phyloP scores from a whole-genome alignment of 2,329 filamentous ascomycete species.

The Cyphellophora europaea region DNA sequence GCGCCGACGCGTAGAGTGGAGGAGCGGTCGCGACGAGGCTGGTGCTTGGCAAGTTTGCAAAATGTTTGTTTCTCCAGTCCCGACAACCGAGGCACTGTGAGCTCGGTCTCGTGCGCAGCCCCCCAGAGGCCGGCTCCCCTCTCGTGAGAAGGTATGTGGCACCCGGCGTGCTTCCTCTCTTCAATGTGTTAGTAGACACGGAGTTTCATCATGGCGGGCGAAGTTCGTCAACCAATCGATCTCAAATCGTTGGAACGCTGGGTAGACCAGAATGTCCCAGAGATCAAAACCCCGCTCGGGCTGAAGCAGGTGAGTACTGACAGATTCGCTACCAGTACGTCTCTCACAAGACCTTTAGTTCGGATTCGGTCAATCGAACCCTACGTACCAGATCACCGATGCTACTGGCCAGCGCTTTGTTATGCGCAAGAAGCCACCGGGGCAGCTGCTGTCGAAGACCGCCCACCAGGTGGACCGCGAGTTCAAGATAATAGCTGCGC shows the following conservation, averaged over 20 bases:
- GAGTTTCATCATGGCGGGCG: conserved; percentile 60
- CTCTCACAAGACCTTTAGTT: conserved; percentile 50
- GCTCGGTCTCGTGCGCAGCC: too few species aligned
- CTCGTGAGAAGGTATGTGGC: too few species aligned
- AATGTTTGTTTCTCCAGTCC: too few species aligned
- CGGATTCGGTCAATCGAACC: conserved; percentile 94
- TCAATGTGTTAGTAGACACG: too few species aligned
- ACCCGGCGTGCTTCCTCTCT: too few species aligned
- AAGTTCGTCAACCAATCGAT: conserved; percentile 84
- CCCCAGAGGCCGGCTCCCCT: too few species aligned
- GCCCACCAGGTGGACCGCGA: conserved; percentile 96
- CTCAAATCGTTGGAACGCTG: conserved; percentile 69
- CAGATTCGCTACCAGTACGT: not conserved
- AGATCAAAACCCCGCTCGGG: conserved; percentile 72
- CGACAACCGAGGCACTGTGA: too few species aligned
- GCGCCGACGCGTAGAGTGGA: too few species aligned
- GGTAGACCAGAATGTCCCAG: conserved; percentile 66
- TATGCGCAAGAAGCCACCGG: conserved; percentile 96
- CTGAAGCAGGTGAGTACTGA: conserved; percentile 68
- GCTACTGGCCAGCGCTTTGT: conserved; percentile 65
- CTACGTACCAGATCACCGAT: conserved; percentile 83
- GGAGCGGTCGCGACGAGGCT: too few species aligned
- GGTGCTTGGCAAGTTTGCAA: too few species aligned
- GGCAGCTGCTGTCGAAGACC: conserved; percentile 81
- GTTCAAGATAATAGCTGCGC: conserved; percentile 78